Evolutionary conservation across 2,329 filamentous ascomycete species (phyloP), one percentile per base, ranked within the genome.

Genomic region (Fusarium marasasianum): DNA sequence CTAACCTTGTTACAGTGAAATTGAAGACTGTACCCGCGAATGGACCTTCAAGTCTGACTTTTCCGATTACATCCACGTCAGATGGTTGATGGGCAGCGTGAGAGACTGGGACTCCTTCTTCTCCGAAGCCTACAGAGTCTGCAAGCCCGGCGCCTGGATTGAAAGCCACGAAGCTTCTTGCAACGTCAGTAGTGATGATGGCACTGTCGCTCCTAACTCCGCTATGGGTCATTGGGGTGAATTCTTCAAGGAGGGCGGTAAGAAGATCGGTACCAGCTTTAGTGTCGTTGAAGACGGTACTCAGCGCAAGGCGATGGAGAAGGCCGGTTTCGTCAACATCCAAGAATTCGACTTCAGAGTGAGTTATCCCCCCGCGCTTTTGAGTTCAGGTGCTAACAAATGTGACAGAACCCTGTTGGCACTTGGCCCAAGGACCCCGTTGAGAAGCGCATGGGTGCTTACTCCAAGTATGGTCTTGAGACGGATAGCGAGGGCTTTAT

Each of bases 1-100:
- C 40, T 41, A 41, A 41, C 13, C 8, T 2, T n/a, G 9, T 5
- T 15, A n/a, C 40, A 43, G 76, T 13, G 75, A 65, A 6, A 78
- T 77, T 0, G 76, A 84, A 82, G 60, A 82, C 77, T 73, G 79
- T 55, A 73, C 78, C 69, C 63, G 74, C 59, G 47, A 78, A 13
- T 82, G 79, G 81, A 81, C 78, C 5, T 82, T 79, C 22, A 65
- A 44, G 17, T 66, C 63, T 2, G 35, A 64, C 53, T 80, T 83
- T 51, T 88, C 90, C 71, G 90, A 92, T 79, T 90, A 87, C 69
- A 87, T 92, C 65, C 91, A 92, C 77, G 87, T 87, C 6, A 86
- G 88, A 54, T 84, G 88, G 76, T 80, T 92, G 60, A 81, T 87
- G 10, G 90, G 90, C 35, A 86, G 86, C 62, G 86, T 92, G 50